phyloP scores from a whole-genome alignment of 2,329 filamentous ascomycete genomes.

The Alternaria sp. region DNA sequence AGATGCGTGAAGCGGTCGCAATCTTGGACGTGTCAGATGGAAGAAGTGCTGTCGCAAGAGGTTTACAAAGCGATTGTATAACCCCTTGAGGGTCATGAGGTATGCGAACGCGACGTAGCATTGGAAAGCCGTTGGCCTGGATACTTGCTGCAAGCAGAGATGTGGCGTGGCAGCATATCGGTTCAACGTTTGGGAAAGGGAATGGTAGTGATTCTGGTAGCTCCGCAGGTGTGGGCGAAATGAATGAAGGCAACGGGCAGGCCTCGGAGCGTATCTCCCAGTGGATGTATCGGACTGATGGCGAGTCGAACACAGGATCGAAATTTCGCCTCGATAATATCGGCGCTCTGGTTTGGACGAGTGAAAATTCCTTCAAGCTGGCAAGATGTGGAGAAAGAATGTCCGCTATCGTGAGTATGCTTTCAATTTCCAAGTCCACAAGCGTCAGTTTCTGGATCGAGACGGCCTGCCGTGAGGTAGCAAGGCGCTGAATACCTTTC shows the following conservation, averaged over 20 bases:
- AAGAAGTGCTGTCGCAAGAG: slow-evolving; percentile 62
- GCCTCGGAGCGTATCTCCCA: slow-evolving; percentile 61
- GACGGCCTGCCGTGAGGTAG: slow-evolving; percentile 53
- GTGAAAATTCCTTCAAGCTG: slow-evolving; percentile 56
- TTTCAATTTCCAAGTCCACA: slow-evolving; percentile 61
- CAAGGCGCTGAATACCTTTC: slow-evolving; percentile 60
- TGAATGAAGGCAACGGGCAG: slow-evolving; percentile 18
- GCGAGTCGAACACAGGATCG: slow-evolving; percentile 57
- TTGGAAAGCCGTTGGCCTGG: slow-evolving; percentile 66
- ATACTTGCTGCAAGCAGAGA: slow-evolving; percentile 70
- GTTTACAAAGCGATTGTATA: slow-evolving; percentile 72
- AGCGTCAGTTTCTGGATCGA: slow-evolving; percentile 57
- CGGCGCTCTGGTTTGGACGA: slow-evolving; percentile 60
- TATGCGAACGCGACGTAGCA: slow-evolving; percentile 64
- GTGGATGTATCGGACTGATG: slow-evolving; percentile 59
- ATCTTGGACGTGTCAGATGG: slow-evolving; percentile 41
- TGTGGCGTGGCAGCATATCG: slow-evolving; percentile 62
- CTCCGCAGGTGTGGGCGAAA: slow-evolving; percentile 2
- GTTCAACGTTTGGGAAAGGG: slow-evolving; percentile 38
- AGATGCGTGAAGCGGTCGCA: slow-evolving; percentile 10
- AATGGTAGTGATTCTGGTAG: slow-evolving; percentile 11
- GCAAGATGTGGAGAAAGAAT: slow-evolving; percentile 55
- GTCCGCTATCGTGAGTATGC: slow-evolving; percentile 58
- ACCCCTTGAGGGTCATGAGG: slow-evolving; percentile 73
- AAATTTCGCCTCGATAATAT: slow-evolving; percentile 51